Base-by-base conservation (phyloP, 2,329 filamentous ascomycete genomes). In the Curvularia hawaiiensis region DNA sequence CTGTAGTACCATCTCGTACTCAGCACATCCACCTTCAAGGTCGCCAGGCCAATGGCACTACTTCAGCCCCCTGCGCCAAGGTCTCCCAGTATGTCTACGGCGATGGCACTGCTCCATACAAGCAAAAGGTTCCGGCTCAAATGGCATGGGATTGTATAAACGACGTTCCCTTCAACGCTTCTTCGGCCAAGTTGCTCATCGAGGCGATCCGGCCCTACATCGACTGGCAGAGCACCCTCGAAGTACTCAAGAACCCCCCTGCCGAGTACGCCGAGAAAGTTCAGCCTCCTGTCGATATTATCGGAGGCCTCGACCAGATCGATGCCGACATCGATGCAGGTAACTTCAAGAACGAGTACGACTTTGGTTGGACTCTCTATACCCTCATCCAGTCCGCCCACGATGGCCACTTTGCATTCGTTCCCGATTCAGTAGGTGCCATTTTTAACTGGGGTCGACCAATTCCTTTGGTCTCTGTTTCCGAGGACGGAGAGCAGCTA, bases 401-500 rank as follows among this genome's bases (percentile, higher is more conserved):
- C 63, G 88, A 91, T 68, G 86, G 87, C 2, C 88, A 91, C 68
- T 86, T 88, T 56, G 70, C 75, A 1, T 86, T 83, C 67, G 74
- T 80, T 20, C 82, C 84, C 0, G 83, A 86, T 59, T 76, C 80
- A 3, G 79, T 87, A 22, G 79, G 78, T 40, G 74, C 55, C 2
- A 68, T 83, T 8, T 85, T 87, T 69, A 76, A 63, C 54, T 88
- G 68, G 64, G 79, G 78, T 7, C 77, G 82, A 12, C 73, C 74
- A 18, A 68, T 82, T 66, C 78, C 79, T 35, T 59, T 89, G 1
- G 84, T 88, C 0, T 88, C 86, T 0, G 80, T 89, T 4, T 89
- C 86, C 2, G 67, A 74, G 4, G 85, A 89, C 67, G 87, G 87
- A n/a, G 71, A 78, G 18, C 79, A 82, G 52, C 66, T 85, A 16